Conservation (phyloP, 305 asterid species). For the Plantago coronopus region DNA sequence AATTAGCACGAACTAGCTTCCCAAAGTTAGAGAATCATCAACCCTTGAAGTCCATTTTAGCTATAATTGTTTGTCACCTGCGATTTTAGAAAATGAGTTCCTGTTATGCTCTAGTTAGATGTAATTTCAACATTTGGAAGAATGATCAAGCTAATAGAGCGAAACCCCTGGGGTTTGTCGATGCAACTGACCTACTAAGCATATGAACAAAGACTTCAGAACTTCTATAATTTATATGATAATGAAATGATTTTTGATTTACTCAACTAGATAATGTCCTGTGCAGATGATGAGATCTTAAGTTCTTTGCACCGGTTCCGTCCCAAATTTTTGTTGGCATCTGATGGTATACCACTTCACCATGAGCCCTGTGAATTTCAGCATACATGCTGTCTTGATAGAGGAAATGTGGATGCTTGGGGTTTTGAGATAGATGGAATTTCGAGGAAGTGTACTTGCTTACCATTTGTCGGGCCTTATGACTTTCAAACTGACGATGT, state of each 20-base stretch:
- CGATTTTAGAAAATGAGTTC: too few relatives aligned
- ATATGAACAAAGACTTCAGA: too few relatives aligned
- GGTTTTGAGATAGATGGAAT: conserved; percentile 36
- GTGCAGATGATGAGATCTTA: conserved; percentile 85
- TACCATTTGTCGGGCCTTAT: conserved; percentile 62
- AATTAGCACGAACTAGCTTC: neutral
- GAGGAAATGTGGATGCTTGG: conserved; percentile 32
- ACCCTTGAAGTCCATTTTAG: neutral
- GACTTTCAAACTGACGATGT: conserved; percentile 48
- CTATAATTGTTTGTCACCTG: neutral
- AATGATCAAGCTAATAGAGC: neutral
- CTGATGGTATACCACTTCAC: conserved; percentile 46
- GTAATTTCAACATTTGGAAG: neutral
- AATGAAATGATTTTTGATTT: conserved; percentile 12
- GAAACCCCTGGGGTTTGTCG: neutral
- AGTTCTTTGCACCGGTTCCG: conserved; percentile 69
- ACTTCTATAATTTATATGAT: too few relatives aligned
- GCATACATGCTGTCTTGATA: conserved; percentile 51
- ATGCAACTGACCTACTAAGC: neutral
- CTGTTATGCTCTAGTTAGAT: neutral
- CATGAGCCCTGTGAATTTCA: conserved; percentile 41
- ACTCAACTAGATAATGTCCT: conserved; percentile 23
- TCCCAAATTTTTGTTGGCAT: conserved; percentile 54
- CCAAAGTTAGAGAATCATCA: neutral
- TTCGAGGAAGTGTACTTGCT: conserved; percentile 42